Evolutionary conservation across 176 grass and related monocot species (phyloP), one percentile per base, ranked within the genome.

Genomic region (Zea mays): DNA sequence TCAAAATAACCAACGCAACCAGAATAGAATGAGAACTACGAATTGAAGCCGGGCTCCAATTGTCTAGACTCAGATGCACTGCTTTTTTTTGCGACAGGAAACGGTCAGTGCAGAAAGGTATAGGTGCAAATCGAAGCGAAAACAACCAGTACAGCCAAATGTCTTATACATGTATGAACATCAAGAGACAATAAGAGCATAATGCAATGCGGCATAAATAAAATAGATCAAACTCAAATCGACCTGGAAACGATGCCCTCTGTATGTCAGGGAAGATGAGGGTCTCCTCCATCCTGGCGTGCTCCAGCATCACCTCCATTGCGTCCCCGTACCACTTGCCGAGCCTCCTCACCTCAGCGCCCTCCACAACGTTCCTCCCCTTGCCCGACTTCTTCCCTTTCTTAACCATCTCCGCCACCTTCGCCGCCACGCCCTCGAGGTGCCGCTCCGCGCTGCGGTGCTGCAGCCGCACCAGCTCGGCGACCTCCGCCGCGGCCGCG

Each of bases 231-330:
- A 49, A 27, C 13, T 59, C 13, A 15, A 72, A 81, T 66, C 3
- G 41, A 99, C 92, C 96, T 92, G 79, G 84, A 68, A 83, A 85
- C 3, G 86, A 78, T 12, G 90, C 91, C 52, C 88, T 77, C 82
- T 96, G 92, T 52, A 99, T 77, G 16, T 78, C 86, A 60, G 92
- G 96, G 76, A 99, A 99, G 50, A 99, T 65, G 41, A 99, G 74
- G 36, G 72, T 87, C 81, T 99, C 96, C 83, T 99, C 96, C 92
- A 99, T 99, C 90, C 90, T 91, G 10, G 96, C 92, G 81, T 99
- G 96, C 84, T 99, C 96, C 74, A 99, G 83, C 90, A 99, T 90
- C 74, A 99, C 85, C 81, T 99, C 96, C 87, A 89, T 85, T 8
- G 85, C 78, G 40, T 93, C 85, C 9, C 88, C 92, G 54, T 96